Conservation (phyloP, 805 yeast species). For the Danielia reshetovae region DNA sequence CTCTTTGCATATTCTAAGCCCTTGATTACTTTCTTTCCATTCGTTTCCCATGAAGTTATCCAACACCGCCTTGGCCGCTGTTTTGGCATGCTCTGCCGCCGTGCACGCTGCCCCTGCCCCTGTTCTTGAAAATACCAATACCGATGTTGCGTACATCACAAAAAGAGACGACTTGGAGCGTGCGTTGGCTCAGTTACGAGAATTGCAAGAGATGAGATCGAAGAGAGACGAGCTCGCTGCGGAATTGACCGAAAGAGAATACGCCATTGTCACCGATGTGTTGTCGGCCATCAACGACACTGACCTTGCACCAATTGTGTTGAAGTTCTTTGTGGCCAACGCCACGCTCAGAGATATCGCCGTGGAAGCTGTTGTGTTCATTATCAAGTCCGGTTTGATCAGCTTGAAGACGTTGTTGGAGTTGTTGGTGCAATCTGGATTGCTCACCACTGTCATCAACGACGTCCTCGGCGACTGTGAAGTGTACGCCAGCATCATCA, state of each 20-base stretch:
- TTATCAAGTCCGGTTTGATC: conserved; percentile 29
- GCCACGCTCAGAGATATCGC: conserved; percentile 21
- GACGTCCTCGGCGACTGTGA: conserved; percentile 37
- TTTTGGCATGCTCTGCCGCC: conserved; percentile 23
- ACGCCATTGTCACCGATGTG: conserved; percentile 36
- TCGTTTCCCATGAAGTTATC: conserved; percentile 32
- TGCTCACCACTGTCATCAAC: conserved; percentile 30
- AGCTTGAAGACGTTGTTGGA: conserved; percentile 29
- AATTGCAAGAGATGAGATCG: conserved; percentile 15
- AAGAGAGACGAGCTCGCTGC: conserved; percentile 28
- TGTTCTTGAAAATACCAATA: conserved; percentile 8
- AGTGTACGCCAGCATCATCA: conserved; percentile 32
- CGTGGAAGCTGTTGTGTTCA: conserved; percentile 17
- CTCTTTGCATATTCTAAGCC: too few species aligned
- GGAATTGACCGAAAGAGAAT: conserved; percentile 33
- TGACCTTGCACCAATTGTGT: conserved; percentile 31
- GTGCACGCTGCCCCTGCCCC: conserved; percentile 35
- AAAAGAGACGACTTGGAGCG: conserved; percentile 17
- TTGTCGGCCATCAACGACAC: conserved; percentile 35
- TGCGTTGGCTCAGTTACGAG: conserved; percentile 23
- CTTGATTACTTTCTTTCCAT: too few species aligned
- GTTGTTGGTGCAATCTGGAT: conserved; percentile 35
- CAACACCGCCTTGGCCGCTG: conserved; percentile 26
- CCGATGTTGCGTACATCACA: not conserved
- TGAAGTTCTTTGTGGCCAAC: conserved; percentile 30